Conservation (phyloP, 345 rosid genomes). For the Barbarea vulgaris region DNA sequence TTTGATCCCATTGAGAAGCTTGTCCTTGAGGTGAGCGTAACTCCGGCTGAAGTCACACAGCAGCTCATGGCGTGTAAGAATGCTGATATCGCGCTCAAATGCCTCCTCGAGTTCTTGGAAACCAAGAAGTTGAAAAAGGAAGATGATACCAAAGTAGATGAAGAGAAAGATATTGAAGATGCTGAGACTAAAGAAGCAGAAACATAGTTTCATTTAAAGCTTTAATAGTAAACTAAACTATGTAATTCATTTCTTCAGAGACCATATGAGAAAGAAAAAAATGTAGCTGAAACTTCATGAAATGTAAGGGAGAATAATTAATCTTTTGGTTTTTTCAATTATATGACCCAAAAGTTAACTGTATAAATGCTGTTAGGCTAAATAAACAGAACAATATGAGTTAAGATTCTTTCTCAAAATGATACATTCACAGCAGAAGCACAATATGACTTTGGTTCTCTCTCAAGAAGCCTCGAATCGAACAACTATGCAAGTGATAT, state of each 20-base stretch:
- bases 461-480: constrained; percentile 49
- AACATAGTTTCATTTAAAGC: neutral
- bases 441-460: neutral
- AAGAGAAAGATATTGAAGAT: constrained; percentile 34
- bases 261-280: neutral
- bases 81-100: constrained; percentile 26
- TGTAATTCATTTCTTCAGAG: neutral
- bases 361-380: neutral
- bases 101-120: constrained; percentile 17
- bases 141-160: constrained; percentile 23
- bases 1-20: constrained; percentile 41
- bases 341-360: neutral
- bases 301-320: neutral
- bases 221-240: neutral
- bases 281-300: constrained; percentile 10
- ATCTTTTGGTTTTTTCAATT: neutral
- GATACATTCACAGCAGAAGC: constrained; percentile 10
- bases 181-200: constrained; percentile 20
- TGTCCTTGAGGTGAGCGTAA: constrained; percentile 19
- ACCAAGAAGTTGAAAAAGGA: constrained; percentile 26
- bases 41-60: constrained; percentile 42
- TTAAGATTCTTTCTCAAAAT: neutral
- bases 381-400: neutral
- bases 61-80: constrained; percentile 41
- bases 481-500: constrained; percentile 89